Conservation (phyloP, 441 rosid species). For the Melianthus villosus region DNA sequence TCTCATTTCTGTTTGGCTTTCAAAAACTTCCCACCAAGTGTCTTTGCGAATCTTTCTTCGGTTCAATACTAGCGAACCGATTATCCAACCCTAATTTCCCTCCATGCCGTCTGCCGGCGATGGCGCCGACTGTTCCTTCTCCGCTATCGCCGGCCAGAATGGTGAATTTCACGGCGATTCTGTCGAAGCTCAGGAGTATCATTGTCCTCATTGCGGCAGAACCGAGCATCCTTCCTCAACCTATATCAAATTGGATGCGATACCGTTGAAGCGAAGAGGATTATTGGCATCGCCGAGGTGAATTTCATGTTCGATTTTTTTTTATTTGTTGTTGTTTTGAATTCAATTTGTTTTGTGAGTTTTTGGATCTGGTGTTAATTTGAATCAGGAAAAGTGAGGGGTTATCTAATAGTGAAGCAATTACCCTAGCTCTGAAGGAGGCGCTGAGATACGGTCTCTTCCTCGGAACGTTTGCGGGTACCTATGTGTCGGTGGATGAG, state of each 20-base stretch:
- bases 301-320: background rate
- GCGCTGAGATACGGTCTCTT: constrained; percentile 76
- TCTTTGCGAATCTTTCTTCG: too few relatives aligned
- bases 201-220: constrained; percentile 22
- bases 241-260: constrained; percentile 11
- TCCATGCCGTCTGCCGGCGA: constrained; percentile 11
- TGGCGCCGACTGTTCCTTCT: constrained; percentile 4
- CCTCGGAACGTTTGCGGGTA: constrained; percentile 84
- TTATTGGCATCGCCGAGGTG: constrained; percentile 33
- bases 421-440: constrained; percentile 52
- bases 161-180: constrained; percentile 10
- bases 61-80: too few relatives aligned
- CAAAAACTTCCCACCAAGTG: too few relatives aligned
- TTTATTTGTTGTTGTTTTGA: background rate
- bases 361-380: background rate
- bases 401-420: constrained; percentile 49
- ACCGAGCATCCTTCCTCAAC: constrained; percentile 19
- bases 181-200: constrained; percentile 7
- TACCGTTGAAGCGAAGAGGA: constrained; percentile 33
- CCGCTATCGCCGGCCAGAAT: constrained; percentile 11
- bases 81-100: constrained; percentile 3
- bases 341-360: background rate
- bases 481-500: constrained; percentile 69
- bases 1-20: too few relatives aligned
- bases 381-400: constrained; percentile 36